Base-by-base conservation (phyloP, 2,329 filamentous ascomycete species). In the Huntiella abstrusa region DNA sequence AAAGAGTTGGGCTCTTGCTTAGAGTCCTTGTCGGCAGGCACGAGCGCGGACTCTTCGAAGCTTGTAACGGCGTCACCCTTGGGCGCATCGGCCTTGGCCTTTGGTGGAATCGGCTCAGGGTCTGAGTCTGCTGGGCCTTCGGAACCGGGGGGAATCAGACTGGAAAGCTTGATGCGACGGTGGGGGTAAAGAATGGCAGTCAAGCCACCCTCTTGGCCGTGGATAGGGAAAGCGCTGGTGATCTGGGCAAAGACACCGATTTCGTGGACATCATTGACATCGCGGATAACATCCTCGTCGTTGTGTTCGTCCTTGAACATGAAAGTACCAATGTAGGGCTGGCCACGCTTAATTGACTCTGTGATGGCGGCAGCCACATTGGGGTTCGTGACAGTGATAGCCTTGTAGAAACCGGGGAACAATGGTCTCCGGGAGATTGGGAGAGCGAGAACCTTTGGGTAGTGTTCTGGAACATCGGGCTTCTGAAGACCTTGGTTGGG, bases 381-480 rank as follows among this genome's bases (percentile, higher is more conserved):
- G 13, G 83, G 83, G 57, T 98, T 86, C 58, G 84, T 80, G 54
- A 98, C 93, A 3, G 88, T 98, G 54, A 98, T 91, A 7, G 91
- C 88, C 64, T 98, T 98, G 68, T 98, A 98, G 63, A 96, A 98
- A 1, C 91, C 91, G 1, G 91, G 91, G 63, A 96, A 98, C 10
- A 98, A 67, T 8, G 91, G 91, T 45, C 91, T 74, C 60, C 92
- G 86, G 22, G 85, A 83, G 56, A 98, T 95, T 5, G 91, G 91
- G 47, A 98, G 93, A 2, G 88, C 88, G 72, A 98, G 84, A 47
- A 98, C 87, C 60, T 96, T 91, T 3, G 91, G 91, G 60, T 98
- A 98, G 38, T 95, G 79, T 51, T 98, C 91, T 11, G 91, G 91
- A 11, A 96, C 81, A 2, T 80, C 75, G 1, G 86, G 83, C 64